Base-by-base conservation (phyloP, 2,329 filamentous ascomycete species). In the Aquanectria penicillioides region DNA sequence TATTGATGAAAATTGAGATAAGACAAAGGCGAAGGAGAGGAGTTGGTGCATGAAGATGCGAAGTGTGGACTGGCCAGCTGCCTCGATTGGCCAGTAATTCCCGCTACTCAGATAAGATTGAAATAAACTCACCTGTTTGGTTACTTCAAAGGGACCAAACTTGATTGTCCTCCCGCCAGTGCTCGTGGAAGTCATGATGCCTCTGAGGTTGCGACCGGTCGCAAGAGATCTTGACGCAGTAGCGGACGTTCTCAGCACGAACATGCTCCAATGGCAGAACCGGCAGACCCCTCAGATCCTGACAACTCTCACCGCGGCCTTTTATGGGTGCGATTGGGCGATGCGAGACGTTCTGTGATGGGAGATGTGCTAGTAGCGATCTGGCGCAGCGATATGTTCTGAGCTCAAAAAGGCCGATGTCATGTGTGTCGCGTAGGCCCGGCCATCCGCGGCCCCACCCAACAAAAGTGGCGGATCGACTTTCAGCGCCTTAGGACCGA, bases 91-190 rank as follows among this genome's bases (percentile, higher is more conserved):
- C 13, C n/a, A 18, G 18, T 8, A 15, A 20, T 9, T 23, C 15
- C 34, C 9, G 17, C 12, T 17, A 18, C 2, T 17, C 20, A 23
- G 15, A 11, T n/a, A 26, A 15, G 5, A 9, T 5, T 7, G 40
- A 29, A 9, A 33, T 23, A 12, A 8, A 64, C 77, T 68, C 76
- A 91, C 90, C 80, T 93, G 91, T 15, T 86, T 81, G 11, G 91
- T 91, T 52, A 96, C 90, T 57, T 91, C 81, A 71, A 91, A 94
- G 8, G 88, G 84, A 12, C 92, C 92, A 71, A 96, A 95, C 71
- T 87, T 82, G 66, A 94, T 74, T 20, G 26, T 56, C 46, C 53
- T 61, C 5, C 59, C 70, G 18, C 63, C 63, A 20, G 61, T 54
- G 17, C 57, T 69, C 25, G 73, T 68, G 15, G 67, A 65, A 41